Conservation (phyloP, 352 stramenopile genomes). For the Pythium rishiriense region DNA sequence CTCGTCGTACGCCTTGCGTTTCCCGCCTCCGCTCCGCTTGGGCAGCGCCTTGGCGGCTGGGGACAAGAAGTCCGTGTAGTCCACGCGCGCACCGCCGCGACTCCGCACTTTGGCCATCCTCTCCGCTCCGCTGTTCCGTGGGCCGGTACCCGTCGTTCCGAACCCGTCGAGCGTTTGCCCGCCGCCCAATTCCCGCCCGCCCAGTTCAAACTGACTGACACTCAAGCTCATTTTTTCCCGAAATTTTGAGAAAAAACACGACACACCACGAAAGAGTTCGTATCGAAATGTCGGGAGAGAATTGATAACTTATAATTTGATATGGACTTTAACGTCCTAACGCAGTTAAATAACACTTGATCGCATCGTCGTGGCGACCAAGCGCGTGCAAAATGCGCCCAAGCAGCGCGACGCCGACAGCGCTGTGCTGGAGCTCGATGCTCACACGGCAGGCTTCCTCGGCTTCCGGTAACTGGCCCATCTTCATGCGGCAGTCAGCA, state of each 20-base stretch:
- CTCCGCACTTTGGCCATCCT: constrained; percentile 39
- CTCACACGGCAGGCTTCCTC: constrained; percentile 32
- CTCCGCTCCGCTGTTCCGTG: constrained; percentile 1
- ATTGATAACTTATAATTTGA: constrained; percentile 25
- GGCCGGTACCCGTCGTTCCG: constrained; percentile 6
- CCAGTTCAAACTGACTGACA: constrained; percentile 16
- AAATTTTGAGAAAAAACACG: constrained; percentile 13
- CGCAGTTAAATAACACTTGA: constrained; percentile 35
- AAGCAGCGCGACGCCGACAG: constrained; percentile 21
- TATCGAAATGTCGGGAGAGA: constrained; percentile 5
- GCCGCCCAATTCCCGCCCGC: constrained; percentile 14
- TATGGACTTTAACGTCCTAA: constrained; percentile 21
- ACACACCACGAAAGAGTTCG: constrained; percentile 11
- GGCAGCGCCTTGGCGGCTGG: constrained; percentile 26
- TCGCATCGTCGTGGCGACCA: constrained; percentile 29
- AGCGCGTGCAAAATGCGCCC: constrained; percentile 26
- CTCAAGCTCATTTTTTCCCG: neutral
- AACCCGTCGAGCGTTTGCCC: constrained; percentile 1
- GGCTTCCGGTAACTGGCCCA: constrained; percentile 24
- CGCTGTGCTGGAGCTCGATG: constrained; percentile 28
- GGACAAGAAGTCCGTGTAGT: constrained; percentile 47
- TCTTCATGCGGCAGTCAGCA: constrained; percentile 27
- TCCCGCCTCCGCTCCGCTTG: constrained; percentile 20
- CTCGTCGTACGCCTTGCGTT: constrained; percentile 18
- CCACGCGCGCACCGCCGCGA: constrained; percentile 30